Base-by-base conservation (phyloP, 768 basidiomycete species). In the Boletus reticuloceps region DNA sequence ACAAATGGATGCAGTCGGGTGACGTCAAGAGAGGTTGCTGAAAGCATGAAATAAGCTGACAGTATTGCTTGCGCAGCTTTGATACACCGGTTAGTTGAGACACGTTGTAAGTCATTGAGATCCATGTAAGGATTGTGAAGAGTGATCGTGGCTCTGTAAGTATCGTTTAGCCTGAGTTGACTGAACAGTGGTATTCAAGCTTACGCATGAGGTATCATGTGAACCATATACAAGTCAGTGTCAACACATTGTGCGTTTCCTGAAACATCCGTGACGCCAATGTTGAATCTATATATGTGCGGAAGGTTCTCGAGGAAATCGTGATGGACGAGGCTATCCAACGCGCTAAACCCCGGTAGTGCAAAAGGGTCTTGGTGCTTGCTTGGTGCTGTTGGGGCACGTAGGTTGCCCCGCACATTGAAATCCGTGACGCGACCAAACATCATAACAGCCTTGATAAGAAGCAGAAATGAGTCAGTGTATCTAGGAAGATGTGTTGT, bases 381-480 rank as follows among this genome's bases (percentile, higher is more conserved):
- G 72, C 81, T 85, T 12, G 85, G 82, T 1, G 83, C 79, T 9
- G 81, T 81, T n/a, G 80, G 78, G 16, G 82, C 81, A 32, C 85
- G 83, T 36, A 92, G 72, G 64, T 84, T 87, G 34, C 83, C 81
- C 27, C 90, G 83, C 27, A 91, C 89, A 62, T 88, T 91, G 69
- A 83, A 91, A 69, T 94, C 91, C 3, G 90, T 94, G 17, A 94
- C 89, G 44, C 78, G 81, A 40, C 91, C 91, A 64, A 92, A 93
- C 27, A 93, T 69, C 89, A 94, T 91, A 42, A 89, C 77, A 4
- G 86, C 81, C 66, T 94, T 94, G 67, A 93, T 82, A 50, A 92
- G 82, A 20, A 93, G 80, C 36, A 91, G 72, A 69, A 89, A 91
- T 6, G 90, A 82, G 70, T 94, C 91, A 1, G 89, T 91, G 63